phyloP scores from a whole-genome alignment of 2,329 filamentous ascomycete genomes.

The Alternaria burnsii region DNA sequence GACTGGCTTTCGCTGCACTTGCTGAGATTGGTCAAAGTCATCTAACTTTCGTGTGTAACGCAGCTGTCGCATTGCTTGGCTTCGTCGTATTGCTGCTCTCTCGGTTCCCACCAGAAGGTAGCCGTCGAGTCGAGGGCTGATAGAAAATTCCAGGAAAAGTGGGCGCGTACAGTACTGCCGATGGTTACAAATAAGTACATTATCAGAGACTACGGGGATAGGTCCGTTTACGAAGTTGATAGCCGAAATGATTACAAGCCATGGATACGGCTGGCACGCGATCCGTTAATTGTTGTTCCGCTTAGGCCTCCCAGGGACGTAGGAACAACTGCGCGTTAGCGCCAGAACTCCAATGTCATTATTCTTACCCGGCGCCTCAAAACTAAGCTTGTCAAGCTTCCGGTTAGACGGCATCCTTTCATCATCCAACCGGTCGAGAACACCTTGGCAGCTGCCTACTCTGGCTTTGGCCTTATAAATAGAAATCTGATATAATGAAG shows the following conservation, averaged over 20 bases:
- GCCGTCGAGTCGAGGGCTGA: constrained; percentile 22
- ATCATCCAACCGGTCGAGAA: neutral
- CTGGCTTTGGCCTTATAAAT: neutral
- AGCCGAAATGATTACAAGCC: neutral
- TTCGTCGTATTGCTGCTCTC: constrained; percentile 58
- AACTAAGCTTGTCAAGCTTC: neutral
- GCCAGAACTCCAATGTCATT: neutral
- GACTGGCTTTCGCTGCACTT: constrained; percentile 70
- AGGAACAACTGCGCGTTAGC: neutral
- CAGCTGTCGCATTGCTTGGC: constrained; percentile 63
- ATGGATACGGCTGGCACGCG: neutral
- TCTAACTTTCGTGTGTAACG: constrained; percentile 73
- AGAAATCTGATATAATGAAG: neutral
- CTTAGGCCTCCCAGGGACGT: neutral
- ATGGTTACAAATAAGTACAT: neutral
- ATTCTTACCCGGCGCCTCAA: neutral
- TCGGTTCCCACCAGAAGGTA: constrained; percentile 56
- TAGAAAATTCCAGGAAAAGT: accelerated
- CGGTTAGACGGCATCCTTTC: neutral
- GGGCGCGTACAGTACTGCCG: neutral
- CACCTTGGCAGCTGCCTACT: constrained; percentile 6
- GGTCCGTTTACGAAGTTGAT: neutral
- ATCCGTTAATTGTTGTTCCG: neutral
- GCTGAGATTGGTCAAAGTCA: constrained; percentile 67
- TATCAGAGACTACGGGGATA: neutral